Conservation (phyloP, 2,329 filamentous ascomycete species). For the Paraphaeosphaeria sporulosa region DNA sequence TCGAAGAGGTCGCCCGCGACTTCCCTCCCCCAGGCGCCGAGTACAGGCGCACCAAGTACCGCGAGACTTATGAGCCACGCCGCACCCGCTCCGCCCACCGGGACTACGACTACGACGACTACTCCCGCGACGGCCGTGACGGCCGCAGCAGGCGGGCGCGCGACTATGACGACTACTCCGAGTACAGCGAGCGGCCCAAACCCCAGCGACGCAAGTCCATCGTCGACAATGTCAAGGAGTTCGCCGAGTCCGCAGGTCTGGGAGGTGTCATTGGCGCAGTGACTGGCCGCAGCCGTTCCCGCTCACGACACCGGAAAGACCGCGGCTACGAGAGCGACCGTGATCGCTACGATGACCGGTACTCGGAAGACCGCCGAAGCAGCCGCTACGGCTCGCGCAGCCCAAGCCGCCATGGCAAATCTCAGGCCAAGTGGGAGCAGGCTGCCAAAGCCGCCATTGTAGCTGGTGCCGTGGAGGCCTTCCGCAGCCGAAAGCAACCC, state of each 20-base stretch:
- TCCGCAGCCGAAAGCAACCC: constrained; percentile 86
- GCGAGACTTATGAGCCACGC: constrained; percentile 59
- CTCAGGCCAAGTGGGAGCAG: constrained; percentile 71
- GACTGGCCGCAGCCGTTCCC: constrained; percentile 64
- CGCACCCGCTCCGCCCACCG: constrained; percentile 70
- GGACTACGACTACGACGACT: constrained; percentile 65
- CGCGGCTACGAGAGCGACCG: constrained; percentile 59
- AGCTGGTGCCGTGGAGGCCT: constrained; percentile 90
- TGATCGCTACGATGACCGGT: constrained; percentile 40
- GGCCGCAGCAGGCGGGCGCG: constrained; percentile 56
- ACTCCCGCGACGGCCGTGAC: constrained; percentile 50
- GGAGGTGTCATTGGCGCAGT: constrained; percentile 61
- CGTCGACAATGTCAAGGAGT: constrained; percentile 64
- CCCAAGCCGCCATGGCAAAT: constrained; percentile 61
- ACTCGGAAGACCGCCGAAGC: constrained; percentile 44
- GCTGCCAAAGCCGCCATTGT: constrained; percentile 90
- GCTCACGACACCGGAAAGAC: constrained; percentile 64
- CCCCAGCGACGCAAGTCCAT: constrained; percentile 62
- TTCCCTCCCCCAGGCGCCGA: constrained; percentile 74
- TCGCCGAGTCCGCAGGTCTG: constrained; percentile 65
- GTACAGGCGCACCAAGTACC: constrained; percentile 55
- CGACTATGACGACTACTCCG: constrained; percentile 57
- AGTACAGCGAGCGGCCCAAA: constrained; percentile 53
- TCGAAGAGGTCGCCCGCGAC: constrained; percentile 85
- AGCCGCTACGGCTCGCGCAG: constrained; percentile 63